Evolutionary conservation across 2,329 filamentous ascomycete genomes (phyloP).

Genomic region (Rutstroemia sydowiana): DNA sequence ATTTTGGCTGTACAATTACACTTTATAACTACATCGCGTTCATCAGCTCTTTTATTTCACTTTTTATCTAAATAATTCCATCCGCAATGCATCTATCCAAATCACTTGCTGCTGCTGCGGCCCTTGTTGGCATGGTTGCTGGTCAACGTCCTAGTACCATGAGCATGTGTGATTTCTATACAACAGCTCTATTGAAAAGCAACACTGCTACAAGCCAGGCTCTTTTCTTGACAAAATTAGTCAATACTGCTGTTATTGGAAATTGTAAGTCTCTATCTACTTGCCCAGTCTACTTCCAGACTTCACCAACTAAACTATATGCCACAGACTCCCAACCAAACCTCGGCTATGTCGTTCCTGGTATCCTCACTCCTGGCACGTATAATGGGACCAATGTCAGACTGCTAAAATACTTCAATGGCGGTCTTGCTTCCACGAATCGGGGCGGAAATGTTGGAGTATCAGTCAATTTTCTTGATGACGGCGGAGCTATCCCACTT

Average conservation of each 20-base stretch:
- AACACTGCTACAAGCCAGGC: constrained; percentile 53
- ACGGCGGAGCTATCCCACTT: constrained; percentile 47
- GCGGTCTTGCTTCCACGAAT: constrained; percentile 47
- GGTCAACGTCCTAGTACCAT: constrained; percentile 41
- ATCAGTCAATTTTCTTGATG: constrained; percentile 54
- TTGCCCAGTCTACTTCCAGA: not conserved
- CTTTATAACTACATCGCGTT: not conserved
- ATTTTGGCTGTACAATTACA: not conserved
- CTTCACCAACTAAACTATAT: not conserved
- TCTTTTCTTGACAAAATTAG: constrained; percentile 47
- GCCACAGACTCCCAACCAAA: constrained; percentile 45
- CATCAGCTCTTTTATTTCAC: not conserved
- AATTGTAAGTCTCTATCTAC: constrained; percentile 42
- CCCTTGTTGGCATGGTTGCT: constrained; percentile 10
- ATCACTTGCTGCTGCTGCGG: constrained; percentile 14
- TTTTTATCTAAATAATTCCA: not conserved
- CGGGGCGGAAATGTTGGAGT: constrained; percentile 37
- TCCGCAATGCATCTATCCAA: constrained; percentile 22
- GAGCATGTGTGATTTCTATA: constrained; percentile 58
- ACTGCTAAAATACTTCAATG: constrained; percentile 53
- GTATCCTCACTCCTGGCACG: constrained; percentile 46
- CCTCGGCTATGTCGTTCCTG: constrained; percentile 44
- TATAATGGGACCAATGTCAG: constrained; percentile 46
- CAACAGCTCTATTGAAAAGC: constrained; percentile 47
- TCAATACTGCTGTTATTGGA: constrained; percentile 59